Evolutionary conservation across 768 basidiomycete species (phyloP), one percentile per base, ranked within the genome.

Genomic region (Tulasnella sp.): DNA sequence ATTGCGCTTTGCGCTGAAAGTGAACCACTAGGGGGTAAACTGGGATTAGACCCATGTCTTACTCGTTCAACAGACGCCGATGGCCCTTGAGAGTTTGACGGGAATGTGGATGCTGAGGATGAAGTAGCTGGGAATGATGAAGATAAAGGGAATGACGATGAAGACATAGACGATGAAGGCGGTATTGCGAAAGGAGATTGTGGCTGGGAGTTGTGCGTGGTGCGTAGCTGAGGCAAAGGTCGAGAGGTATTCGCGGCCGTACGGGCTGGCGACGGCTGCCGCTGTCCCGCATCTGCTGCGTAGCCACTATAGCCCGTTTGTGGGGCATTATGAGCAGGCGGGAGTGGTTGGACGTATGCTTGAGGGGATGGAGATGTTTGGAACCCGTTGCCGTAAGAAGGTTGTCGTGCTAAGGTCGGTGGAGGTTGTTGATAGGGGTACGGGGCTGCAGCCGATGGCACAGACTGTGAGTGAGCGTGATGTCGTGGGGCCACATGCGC

Each of bases 401-500:
- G 34, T 15, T 38, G 34, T 7, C 34, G 34, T 38, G 34, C 34
- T 38, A 38, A 38, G 5, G 34, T 38, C 15, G 19, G 50, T 17
- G 50, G 50, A 26, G 42, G 4, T 15, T 56, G 41, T 7, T 38
- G n/a, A 56, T 56, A 56, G 55, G 55, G 55, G 55, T 56, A 56
- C 44, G 55, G n/a, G 19, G 34, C 23, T 23, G 23, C 19, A 15
- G 34, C 34, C 34, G 34, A 38, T 43, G 55, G 55, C 11, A 56
- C 27, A 2, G 55, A 56, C 29, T 56, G 55, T 23, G 55, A 56
- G 41, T 56, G 43, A 17, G 55, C 41, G 21, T 56, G 55, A 42
- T 30, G 55, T 1, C 23, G 43, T 41, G 55, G 50, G 19, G 23
- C 21, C 19, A 43, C 9, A n/a, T 56, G 55, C 55, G 55, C 38